phyloP scores from a whole-genome alignment of 129 eudicot genomes.

The Smallanthus sonchifolius region DNA sequence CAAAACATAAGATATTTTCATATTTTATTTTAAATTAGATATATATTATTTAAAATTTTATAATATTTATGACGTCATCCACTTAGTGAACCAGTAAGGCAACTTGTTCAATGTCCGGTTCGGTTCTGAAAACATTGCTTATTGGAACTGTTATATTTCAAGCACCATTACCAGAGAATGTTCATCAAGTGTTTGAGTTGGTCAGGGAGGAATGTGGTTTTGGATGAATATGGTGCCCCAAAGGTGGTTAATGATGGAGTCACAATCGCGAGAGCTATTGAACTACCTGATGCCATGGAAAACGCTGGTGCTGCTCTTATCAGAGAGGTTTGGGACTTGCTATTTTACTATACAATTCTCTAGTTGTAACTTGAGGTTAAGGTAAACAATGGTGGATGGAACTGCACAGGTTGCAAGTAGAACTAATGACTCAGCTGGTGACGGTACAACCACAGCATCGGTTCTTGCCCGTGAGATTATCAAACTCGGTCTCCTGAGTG shows the following conservation, averaged over 20 bases:
- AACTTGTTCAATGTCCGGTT: too few species aligned
- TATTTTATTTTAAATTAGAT: too few species aligned
- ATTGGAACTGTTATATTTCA: neutral
- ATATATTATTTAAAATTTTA: too few species aligned
- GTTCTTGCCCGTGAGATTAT: conserved; percentile 91
- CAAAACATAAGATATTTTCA: too few species aligned
- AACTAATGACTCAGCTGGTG: conserved; percentile 96
- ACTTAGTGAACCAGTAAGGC: too few species aligned
- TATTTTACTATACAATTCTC: neutral
- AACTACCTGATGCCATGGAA: too few species aligned
- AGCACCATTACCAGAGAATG: neutral
- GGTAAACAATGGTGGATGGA: conserved; percentile 1
- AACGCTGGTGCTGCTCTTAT: too few species aligned
- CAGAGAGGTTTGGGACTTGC: neutral
- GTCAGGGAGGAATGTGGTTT: conserved; percentile 83
- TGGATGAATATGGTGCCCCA: conserved; percentile 85
- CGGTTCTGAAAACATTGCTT: too few species aligned
- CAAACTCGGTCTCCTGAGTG: conserved; percentile 75
- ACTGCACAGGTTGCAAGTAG: conserved; percentile 75
- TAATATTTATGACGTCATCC: too few species aligned
- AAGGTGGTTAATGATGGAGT: conserved; percentile 95
- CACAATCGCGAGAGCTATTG: conserved; percentile 29
- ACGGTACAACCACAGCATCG: conserved; percentile 92
- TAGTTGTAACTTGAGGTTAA: conserved; percentile 11
- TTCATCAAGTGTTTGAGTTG: neutral